Evolutionary conservation across 148 eudicot species (phyloP), one percentile per base, ranked within the genome.

Genomic region (Cornus controversa): DNA sequence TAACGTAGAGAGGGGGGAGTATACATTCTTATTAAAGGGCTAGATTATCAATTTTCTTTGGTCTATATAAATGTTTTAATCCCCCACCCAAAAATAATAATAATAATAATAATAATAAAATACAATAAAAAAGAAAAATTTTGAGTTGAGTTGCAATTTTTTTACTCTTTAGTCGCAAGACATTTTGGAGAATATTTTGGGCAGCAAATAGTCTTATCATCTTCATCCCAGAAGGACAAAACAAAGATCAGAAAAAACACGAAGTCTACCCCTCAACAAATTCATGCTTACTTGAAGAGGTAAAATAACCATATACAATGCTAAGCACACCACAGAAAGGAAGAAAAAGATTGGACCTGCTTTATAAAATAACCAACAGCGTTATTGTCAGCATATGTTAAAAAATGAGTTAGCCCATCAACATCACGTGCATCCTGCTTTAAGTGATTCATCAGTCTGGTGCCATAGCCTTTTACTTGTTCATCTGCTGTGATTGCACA

Each of bases 401-500:
- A 88, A 85, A 96, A 96, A 88, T 96, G 99, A 64, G 97, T 93
- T 78, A 96, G 80, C 53, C 99, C 97, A 84, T 96, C 99, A 29
- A 79, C 82, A 83, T 96, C 99, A 72, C 99, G 99, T 64, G 99
- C 99, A 84, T 96, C 89, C 89, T 89, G 91, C 84, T 96, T 96
- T 47, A 96, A 84, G 87, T 96, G 97, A 87, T 96, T 93, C 99
- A 96, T 96, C 84, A 96, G 75, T 85, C 99, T 92, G 1, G 99
- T 96, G 42, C 99, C 99, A 81, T 96, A 96, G 79, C 99, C 99
- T 83, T 96, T 96, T 47, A 96, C 99, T 93, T 96, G 99, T 77
- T 96, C 99, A 84, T 96, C 97, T 42, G 93, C 90, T 26, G 98
- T 89, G 64, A 96, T 96, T 77, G 99, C 99, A 78, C 99, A 96